Conservation (phyloP, 176 grass and related monocot genomes). For the Calamus simplicifolius region DNA sequence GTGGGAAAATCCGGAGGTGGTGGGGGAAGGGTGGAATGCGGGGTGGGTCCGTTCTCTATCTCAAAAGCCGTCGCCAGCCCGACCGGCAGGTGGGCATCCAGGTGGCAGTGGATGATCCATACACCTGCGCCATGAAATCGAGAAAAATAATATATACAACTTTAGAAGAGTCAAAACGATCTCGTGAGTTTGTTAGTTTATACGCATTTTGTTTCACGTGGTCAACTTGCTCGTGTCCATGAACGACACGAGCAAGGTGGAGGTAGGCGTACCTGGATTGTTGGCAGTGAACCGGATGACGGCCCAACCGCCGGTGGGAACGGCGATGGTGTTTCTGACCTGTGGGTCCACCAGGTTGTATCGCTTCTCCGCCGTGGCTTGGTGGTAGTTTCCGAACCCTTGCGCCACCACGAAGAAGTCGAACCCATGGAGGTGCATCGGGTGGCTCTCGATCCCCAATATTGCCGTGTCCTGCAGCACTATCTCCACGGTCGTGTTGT, state of each 20-base stretch:
- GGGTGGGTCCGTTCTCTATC: conserved; percentile 46
- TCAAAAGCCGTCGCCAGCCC: conserved; percentile 49
- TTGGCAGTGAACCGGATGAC: conserved; percentile 66
- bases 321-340: conserved; percentile 51
- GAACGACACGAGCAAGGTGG: neutral
- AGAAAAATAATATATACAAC: neutral
- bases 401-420: conserved; percentile 64
- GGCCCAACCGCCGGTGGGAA: conserved; percentile 49
- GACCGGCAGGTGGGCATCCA: conserved; percentile 36
- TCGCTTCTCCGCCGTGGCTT: neutral
- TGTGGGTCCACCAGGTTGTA: conserved; percentile 57
- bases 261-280: conserved; percentile 36
- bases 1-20: conserved; percentile 43
- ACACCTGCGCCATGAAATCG: conserved; percentile 17
- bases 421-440: conserved; percentile 56
- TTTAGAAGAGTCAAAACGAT: neutral
- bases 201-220: too few relatives aligned
- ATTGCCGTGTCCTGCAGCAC: conserved; percentile 67
- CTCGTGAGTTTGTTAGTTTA: neutral
- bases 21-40: conserved; percentile 17
- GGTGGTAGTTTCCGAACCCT: conserved; percentile 52
- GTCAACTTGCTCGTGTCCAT: too few relatives aligned
- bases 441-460: conserved; percentile 57
- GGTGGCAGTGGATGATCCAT: conserved; percentile 71
- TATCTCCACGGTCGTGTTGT: conserved; percentile 47